A percentile compares a stretch with the other conserved stretches of the same genome.
These are phyloP conservation scores for Lenzites betulinus DNA, from an alignment of 768 basidiomycete genomes.

Conservation along the genomic window DNA sequence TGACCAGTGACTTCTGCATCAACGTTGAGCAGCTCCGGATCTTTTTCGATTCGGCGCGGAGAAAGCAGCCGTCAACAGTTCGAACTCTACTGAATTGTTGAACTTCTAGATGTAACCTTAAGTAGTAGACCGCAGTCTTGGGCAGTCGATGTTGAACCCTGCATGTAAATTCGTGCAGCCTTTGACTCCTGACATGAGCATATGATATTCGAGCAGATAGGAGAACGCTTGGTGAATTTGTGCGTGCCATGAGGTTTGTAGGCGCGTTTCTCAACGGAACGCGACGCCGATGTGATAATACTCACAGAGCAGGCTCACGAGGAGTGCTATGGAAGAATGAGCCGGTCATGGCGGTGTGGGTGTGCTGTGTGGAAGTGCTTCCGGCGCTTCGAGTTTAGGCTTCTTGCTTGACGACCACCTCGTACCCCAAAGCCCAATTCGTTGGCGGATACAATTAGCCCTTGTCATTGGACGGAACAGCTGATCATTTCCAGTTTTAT, in stretches of 20 bases:
- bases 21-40: neutral
- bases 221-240: neutral
- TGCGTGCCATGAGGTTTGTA: neutral
- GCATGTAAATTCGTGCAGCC: neutral
- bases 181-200: neutral
- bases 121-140: constrained; percentile 1
- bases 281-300: no score
- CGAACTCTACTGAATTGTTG: neutral
- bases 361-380: neutral
- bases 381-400: neutral
- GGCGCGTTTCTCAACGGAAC: neutral
- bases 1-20: constrained; percentile 1
- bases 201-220: neutral
- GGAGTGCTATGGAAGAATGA: neutral
- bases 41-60: neutral
- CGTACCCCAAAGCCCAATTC: neutral
- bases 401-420: neutral
- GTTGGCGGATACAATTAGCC: neutral
- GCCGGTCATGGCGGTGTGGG: neutral
- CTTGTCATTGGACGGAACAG: neutral
- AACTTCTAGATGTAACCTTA: neutral
- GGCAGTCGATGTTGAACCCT: neutral
- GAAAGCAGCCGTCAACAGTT: neutral
- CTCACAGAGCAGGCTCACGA: no score
- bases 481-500: neutral